A percentile compares a stretch with the other conserved stretches of the same genome.
Conservation (phyloP, 768 basidiomycete genomes). For the Boletus edulis region DNA sequence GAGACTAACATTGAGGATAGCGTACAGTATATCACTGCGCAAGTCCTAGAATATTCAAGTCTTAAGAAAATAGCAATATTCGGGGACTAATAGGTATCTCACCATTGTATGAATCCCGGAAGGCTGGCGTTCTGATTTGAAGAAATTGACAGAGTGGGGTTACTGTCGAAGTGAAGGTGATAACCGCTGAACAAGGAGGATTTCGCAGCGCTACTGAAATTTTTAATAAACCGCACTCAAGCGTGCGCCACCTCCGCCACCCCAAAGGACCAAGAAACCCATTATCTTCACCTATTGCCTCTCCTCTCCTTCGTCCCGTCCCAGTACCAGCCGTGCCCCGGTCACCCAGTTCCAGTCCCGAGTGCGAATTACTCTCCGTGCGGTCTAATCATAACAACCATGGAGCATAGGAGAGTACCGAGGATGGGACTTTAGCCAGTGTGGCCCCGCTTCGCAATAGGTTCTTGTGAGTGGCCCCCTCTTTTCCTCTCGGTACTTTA, state of each 20-base stretch:
- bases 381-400: background rate
- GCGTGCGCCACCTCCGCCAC: constrained; percentile 59
- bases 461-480: constrained; percentile 45
- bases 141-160: too few species aligned
- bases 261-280: constrained; percentile 33
- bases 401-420: constrained; percentile 10
- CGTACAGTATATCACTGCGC: too few species aligned
- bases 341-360: constrained; percentile 21
- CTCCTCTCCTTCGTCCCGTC: constrained; percentile 54
- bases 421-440: constrained; percentile 17
- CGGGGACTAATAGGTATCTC: too few species aligned
- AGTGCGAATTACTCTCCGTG: constrained; percentile 5
- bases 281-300: constrained; percentile 39
- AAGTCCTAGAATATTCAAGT: too few species aligned
- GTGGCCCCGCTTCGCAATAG: constrained; percentile 44
- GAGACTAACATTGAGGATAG: too few species aligned
- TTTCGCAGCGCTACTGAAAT: too few species aligned
- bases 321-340: constrained; percentile 35
- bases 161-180: too few species aligned
- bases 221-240: constrained; percentile 35
- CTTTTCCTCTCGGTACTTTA: background rate
- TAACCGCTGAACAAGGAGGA: too few species aligned
- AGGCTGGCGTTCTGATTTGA: too few species aligned
- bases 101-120: too few species aligned
- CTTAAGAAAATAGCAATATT: too few species aligned